Conservation (phyloP, 768 basidiomycete genomes). For the Lactifluus pinguis region DNA sequence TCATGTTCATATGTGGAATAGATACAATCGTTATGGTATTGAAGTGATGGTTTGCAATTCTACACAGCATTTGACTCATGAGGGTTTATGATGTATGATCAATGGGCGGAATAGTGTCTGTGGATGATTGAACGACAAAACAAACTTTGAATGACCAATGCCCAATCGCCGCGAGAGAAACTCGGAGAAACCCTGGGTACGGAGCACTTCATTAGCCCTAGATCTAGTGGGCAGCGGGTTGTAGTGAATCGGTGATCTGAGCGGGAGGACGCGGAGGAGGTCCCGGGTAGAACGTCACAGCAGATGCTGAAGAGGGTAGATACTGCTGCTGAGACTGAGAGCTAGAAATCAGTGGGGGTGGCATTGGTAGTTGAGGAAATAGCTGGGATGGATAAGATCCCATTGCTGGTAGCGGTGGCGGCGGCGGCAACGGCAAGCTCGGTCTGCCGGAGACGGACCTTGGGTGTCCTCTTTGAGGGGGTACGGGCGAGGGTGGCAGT, state of each 20-base stretch:
- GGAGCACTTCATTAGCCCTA: background rate
- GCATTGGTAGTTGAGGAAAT: constrained; percentile 18
- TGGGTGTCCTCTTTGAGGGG: background rate
- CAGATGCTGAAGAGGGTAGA: constrained; percentile 22
- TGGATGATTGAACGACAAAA: constrained; percentile 7
- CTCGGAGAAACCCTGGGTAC: background rate
- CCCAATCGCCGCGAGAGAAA: background rate
- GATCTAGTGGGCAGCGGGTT: constrained; percentile 18
- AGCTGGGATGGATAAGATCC: constrained; percentile 27
- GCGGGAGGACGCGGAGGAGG: constrained; percentile 25
- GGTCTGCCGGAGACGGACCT: constrained; percentile 33
- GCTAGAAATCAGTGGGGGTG: constrained; percentile 6
- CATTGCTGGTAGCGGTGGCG: constrained; percentile 27
- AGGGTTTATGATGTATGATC: constrained; percentile 6
- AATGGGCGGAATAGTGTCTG: background rate
- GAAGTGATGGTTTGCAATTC: constrained; percentile 6
- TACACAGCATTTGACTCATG: constrained; percentile 10
- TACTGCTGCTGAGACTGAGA: constrained; percentile 15
- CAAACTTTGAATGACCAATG: background rate
- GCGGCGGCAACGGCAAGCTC: constrained; percentile 39
- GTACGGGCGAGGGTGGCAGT: constrained; percentile 9
- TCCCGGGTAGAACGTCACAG: constrained; percentile 22
- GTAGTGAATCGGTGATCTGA: constrained; percentile 12
- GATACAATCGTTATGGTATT: constrained; percentile 13
- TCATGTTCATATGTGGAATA: constrained; percentile 1